Conservation (phyloP, 1,139 yeast species). For the Pichia sp. region DNA sequence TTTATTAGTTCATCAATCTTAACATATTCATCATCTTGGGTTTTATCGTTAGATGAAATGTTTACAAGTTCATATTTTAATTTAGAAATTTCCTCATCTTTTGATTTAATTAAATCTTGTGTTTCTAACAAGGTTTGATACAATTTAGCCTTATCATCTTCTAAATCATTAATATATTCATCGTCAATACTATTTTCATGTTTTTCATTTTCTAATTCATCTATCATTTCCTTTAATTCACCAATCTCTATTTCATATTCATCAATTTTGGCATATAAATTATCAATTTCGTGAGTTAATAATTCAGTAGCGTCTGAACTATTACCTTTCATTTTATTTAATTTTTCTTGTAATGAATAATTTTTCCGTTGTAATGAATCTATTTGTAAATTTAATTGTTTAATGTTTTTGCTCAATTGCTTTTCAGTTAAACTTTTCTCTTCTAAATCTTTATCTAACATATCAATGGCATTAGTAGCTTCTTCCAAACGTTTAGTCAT, state of each 20-base stretch:
- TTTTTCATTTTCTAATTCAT: conserved; percentile 2
- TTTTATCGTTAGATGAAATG: neutral
- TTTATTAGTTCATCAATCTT: conserved; percentile 11
- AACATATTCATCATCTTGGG: conserved; percentile 1
- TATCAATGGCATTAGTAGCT: conserved; percentile 14
- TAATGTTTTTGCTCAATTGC: conserved; percentile 1
- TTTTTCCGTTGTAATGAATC: conserved; percentile 7
- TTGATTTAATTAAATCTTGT: conserved; percentile 2
- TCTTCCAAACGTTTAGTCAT: conserved; percentile 12
- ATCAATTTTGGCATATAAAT: conserved; percentile 10
- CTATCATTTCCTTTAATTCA: conserved; percentile 1
- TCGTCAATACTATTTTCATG: conserved; percentile 8
- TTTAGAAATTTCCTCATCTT: conserved; percentile 8
- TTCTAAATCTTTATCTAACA: conserved; percentile 6
- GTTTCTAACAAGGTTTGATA: conserved; percentile 7
- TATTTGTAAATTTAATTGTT: conserved; percentile 8
- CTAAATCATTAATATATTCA: conserved; percentile 12
- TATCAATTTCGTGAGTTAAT: conserved; percentile 13
- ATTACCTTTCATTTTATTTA: conserved; percentile 1
- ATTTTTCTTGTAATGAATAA: neutral
- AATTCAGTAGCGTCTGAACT: conserved; percentile 6
- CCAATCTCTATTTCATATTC: conserved; percentile 7
- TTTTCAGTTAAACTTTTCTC: conserved; percentile 7
- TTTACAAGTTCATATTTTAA: conserved; percentile 4
- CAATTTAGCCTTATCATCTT: conserved; percentile 13